Evolutionary conservation across 2,329 filamentous ascomycete genomes (phyloP), one percentile per base, ranked within the genome.

Genomic region (Botrytis aclada): DNA sequence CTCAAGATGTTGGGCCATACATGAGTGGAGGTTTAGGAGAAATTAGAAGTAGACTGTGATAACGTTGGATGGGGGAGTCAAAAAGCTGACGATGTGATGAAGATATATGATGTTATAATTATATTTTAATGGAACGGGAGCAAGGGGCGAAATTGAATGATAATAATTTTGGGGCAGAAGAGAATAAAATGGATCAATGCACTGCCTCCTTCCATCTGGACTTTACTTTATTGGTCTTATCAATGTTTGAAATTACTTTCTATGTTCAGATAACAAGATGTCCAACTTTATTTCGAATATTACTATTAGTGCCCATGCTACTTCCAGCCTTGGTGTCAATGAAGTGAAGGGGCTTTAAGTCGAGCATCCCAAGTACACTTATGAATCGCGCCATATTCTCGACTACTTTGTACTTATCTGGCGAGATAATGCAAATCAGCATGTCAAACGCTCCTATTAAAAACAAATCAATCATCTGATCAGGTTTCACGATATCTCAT

Each of bases 1-100:
- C 58, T 25, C 60, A 69, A 4, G 74, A 75, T 25, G 45, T 56
- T 62, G 79, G 74, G 1, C 74, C 76, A 12, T 78, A 78, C 54
- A 80, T 80, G 79, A 80, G 79, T 77, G 79, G 78, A 29, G 79
- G 76, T 2, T 69, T 80, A 34, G 75, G 75, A 4, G 75, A 74
- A 20, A 69, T 74, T 32, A 70, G 70, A 63, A 79, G 77, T 74
- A 75, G 75, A 61, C 74, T 80, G 63, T 80, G 69, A 78, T 61
- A n/a, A 32, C 65, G n/a, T 29, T 63, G 29, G 34, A 41, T 62
- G 12, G 20, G 37, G 25, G n/a, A 60, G 32, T n/a, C 14, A 34
- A 32, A 43, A 39, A 47, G 25, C 22, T 56, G 39, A 72, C 60
- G 62, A 65, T 29, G 43, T 41, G 51, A 34, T 25, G 67, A 62